These are phyloP conservation scores for Polychaeton citri DNA, from an alignment of 2,329 filamentous ascomycete species.

Conservation along the genomic window DNA sequence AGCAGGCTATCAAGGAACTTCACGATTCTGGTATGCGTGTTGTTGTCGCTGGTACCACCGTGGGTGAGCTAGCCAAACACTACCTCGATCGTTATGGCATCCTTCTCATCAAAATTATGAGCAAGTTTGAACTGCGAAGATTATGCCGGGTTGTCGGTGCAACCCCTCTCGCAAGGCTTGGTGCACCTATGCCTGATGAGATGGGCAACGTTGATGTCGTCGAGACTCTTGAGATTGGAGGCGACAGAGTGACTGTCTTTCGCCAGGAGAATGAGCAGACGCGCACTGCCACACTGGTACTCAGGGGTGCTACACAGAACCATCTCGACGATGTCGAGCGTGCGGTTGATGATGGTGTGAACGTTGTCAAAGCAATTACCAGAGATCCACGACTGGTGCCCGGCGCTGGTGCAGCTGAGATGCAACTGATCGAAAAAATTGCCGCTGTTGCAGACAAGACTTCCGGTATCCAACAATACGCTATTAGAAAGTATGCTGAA, in stretches of 20 bases:
- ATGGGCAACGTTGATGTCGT: conserved; percentile 93
- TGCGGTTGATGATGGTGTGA: conserved; percentile 94
- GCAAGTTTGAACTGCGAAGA: conserved; percentile 92
- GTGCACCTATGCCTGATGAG: conserved; percentile 98
- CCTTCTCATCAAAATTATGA: conserved; percentile 88
- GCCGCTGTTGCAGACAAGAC: conserved; percentile 85
- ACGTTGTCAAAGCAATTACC: conserved; percentile 96
- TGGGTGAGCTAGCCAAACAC: conserved; percentile 91
- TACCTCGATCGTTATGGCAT: conserved; percentile 97
- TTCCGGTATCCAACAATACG: conserved; percentile 83
- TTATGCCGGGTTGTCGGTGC: conserved; percentile 93
- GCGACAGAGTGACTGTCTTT: conserved; percentile 96
- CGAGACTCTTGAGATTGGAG: conserved; percentile 79
- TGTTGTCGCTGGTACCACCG: conserved; percentile 79
- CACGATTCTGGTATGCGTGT: conserved; percentile 89
- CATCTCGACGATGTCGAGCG: conserved; percentile 94
- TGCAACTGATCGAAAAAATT: conserved; percentile 86
- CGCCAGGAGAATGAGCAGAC: conserved; percentile 89
- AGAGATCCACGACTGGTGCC: conserved; percentile 83
- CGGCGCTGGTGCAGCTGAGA: conserved; percentile 86
- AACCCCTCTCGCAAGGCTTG: conserved; percentile 86
- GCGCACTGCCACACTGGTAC: conserved; percentile 82
- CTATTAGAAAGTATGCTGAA: conserved; percentile 94
- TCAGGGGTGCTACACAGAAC: conserved; percentile 93
- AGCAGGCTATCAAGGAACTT: conserved; percentile 84